Evolutionary conservation across 805 yeast species (phyloP).

Genomic region (Kazachstania taianensis): DNA sequence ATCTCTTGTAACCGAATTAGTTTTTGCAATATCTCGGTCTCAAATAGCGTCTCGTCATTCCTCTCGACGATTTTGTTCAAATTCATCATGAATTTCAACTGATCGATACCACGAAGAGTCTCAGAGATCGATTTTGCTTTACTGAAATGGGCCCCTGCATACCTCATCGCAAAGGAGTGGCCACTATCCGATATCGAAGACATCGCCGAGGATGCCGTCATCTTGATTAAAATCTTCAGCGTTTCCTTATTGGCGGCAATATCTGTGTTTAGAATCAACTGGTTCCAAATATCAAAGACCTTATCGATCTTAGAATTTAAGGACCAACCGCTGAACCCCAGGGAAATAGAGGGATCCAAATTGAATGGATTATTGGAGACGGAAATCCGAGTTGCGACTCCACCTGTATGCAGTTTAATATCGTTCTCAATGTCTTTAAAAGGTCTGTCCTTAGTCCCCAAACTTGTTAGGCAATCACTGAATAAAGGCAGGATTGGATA

Average conservation of each 20-base stretch:
- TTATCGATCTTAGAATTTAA: slow-evolving; percentile 52
- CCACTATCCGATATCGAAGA: slow-evolving; percentile 80
- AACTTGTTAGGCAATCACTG: slow-evolving; percentile 66
- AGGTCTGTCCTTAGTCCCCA: slow-evolving; percentile 66
- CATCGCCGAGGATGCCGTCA: slow-evolving; percentile 65
- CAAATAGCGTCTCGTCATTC: slow-evolving; percentile 40
- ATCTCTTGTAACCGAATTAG: slow-evolving; percentile 41
- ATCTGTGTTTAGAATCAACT: slow-evolving; percentile 59
- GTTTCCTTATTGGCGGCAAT: slow-evolving; percentile 55
- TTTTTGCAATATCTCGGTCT: slow-evolving; percentile 53
- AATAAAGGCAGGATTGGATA: slow-evolving; percentile 68
- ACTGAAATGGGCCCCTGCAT: slow-evolving; percentile 55
- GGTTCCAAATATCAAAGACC: slow-evolving; percentile 56
- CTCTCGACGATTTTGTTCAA: slow-evolving; percentile 42
- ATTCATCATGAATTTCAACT: slow-evolving; percentile 57
- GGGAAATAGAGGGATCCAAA: slow-evolving; percentile 39
- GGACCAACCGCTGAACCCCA: slow-evolving; percentile 58
- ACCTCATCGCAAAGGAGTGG: slow-evolving; percentile 67
- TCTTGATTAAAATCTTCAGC: slow-evolving; percentile 60
- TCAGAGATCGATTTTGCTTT: slow-evolving; percentile 53
- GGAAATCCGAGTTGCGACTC: slow-evolving; percentile 53
- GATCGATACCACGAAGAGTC: slow-evolving; percentile 61
- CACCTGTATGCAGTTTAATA: slow-evolving; percentile 78
- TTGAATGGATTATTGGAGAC: slow-evolving; percentile 49
- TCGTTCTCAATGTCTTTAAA: slow-evolving; percentile 80